Percentiles rank a stretch among this genome's conserved stretches.
phyloP scores from a whole-genome alignment of 1,284 basidiomycete species.

The Moesziomyces antarcticus region DNA sequence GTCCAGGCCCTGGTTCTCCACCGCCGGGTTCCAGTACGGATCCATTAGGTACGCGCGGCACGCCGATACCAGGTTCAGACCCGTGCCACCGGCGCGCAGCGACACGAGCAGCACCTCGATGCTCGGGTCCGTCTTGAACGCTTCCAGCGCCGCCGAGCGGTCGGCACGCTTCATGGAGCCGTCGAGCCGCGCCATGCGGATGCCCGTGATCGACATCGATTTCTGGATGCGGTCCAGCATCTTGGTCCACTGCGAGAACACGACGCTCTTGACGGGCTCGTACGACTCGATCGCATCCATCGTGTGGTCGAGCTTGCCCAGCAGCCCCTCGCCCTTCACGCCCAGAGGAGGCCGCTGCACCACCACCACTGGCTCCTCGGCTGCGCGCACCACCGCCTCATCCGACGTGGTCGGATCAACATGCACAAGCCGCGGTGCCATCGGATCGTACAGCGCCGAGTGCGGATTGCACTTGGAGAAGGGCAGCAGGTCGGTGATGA shows the following conservation, averaged over 20 bases:
- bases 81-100: constrained; percentile 64
- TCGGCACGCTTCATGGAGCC: constrained; percentile 61
- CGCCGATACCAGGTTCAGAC: constrained; percentile 77
- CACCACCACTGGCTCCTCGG: constrained; percentile 47
- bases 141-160: constrained; percentile 50
- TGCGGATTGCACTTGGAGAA: constrained; percentile 63
- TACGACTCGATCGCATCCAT: constrained; percentile 29
- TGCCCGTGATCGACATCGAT: constrained; percentile 57
- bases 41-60: constrained; percentile 89
- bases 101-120: constrained; percentile 64
- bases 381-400: constrained; percentile 25
- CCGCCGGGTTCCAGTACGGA: constrained; percentile 97
- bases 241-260: constrained; percentile 71
- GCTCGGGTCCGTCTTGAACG: constrained; percentile 54
- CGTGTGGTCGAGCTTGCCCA: constrained; percentile 27
- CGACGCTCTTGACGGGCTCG: constrained; percentile 65
- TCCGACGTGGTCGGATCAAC: constrained; percentile 36
- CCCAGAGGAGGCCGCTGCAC: constrained; percentile 34
- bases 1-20: constrained; percentile 73
- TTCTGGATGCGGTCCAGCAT: constrained; percentile 65
- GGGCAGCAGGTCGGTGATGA: constrained; percentile 60
- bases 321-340: constrained; percentile 19
- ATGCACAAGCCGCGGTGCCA: constrained; percentile 60
- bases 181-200: constrained; percentile 57
- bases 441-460: constrained; percentile 56